phyloP scores from a whole-genome alignment of 139 green algal genomes.

The Closterium sp. region DNA sequence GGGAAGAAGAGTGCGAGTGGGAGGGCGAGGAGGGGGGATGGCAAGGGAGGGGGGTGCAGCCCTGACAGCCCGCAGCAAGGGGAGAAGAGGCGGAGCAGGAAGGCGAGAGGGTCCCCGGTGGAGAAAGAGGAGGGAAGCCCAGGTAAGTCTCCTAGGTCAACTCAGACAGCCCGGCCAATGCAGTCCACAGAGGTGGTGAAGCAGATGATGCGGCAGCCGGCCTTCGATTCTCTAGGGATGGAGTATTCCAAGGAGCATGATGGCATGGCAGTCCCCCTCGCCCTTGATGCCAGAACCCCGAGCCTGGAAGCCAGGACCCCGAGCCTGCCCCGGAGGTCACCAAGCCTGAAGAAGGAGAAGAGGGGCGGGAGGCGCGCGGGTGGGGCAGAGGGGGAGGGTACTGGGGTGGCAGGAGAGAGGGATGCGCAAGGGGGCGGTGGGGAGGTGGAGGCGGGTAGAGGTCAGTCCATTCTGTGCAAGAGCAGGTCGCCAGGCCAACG shows the following conservation, averaged over 20 bases:
- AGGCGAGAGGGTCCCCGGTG: no score
- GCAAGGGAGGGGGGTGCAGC: background rate
- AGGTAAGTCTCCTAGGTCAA: background rate
- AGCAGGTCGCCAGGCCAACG: background rate
- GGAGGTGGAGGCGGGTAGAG: background rate
- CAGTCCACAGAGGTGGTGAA: background rate
- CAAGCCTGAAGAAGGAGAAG: background rate
- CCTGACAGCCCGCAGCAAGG: background rate
- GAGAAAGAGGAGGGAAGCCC: background rate
- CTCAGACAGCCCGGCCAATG: background rate
- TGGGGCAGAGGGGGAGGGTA: background rate
- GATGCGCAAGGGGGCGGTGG: background rate
- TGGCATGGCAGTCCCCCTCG: background rate
- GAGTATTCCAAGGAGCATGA: no score
- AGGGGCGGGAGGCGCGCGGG: background rate
- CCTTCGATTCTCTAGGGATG: background rate
- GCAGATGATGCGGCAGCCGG: background rate
- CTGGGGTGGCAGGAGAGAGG: background rate
- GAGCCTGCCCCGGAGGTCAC: background rate
- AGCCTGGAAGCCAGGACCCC: background rate
- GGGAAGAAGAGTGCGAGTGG: background rate
- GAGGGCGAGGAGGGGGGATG: background rate
- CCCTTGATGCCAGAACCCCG: background rate
- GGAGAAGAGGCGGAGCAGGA: no score
- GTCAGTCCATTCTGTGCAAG: background rate